Evolutionary conservation across 2,329 filamentous ascomycete genomes (phyloP).

Genomic region (Ascochyta lentis): DNA sequence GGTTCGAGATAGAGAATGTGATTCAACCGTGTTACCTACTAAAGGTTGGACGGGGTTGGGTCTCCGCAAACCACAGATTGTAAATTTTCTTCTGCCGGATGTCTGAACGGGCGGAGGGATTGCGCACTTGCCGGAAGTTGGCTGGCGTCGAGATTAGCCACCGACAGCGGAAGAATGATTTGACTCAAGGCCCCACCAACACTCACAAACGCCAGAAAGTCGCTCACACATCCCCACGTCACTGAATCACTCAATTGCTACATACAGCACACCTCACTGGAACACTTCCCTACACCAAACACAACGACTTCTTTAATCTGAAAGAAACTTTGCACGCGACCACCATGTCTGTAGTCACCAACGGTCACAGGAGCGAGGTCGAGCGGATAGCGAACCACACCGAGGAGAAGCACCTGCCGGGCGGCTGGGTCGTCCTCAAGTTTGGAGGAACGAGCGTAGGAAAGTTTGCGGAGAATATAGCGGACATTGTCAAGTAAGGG

Average conservation of each 20-base stretch:
- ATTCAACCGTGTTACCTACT: constrained; percentile 2
- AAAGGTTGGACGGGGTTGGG: neutral
- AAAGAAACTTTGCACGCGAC: constrained; percentile 1
- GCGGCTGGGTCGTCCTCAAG: constrained; percentile 87
- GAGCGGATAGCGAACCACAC: constrained; percentile 50
- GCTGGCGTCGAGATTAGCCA: constrained; percentile 16
- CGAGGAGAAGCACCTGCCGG: constrained; percentile 57
- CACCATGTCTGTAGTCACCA: constrained; percentile 38
- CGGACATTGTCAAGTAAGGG: constrained; percentile 66
- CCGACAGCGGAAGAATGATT: constrained; percentile 13
- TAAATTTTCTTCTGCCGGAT: constrained; percentile 17
- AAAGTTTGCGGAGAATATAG: constrained; percentile 76
- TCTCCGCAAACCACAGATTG: constrained; percentile 10
- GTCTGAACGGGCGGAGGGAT: neutral
- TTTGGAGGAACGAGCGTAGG: constrained; percentile 95
- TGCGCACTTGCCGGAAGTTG: constrained; percentile 10
- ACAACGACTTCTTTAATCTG: neutral
- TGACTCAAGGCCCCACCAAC: constrained; percentile 20
- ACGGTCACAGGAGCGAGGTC: constrained; percentile 43
- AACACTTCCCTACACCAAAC: neutral
- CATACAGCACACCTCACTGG: neutral
- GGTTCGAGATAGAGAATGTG: neutral
- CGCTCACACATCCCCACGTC: constrained; percentile 9
- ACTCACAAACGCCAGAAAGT: constrained; percentile 8
- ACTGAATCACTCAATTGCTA: constrained; percentile 14